Evolutionary conservation across 257 asterid genomes (phyloP), one percentile per base, ranked within the genome.

Genomic region (Anisodus tanguticus): DNA sequence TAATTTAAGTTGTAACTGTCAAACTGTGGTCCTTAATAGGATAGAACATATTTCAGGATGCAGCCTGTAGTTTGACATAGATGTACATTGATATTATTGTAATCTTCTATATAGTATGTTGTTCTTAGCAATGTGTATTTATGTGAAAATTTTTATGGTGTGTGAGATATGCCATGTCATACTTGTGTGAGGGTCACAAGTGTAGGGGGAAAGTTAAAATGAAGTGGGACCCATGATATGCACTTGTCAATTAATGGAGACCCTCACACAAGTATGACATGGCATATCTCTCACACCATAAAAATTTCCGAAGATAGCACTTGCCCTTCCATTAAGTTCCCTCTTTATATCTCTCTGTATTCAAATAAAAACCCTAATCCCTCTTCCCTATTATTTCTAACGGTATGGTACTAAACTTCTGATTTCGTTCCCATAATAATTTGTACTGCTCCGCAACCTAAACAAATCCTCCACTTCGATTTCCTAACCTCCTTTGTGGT

Each of bases 1-100:
- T 89, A 84, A 85, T 85, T 83, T 89, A 51, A 77, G 81, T 53
- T 77, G 45, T 53, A 54, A 77, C 62, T 77, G 31, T 53, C 54
- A 39, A 16, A 16, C 19, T 31, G 53, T 69, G 54, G 51, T 39
- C 77, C 12, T 39, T 69, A 13, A 17, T 69, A 69, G 77, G 31
- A 69, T 69, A 69, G 77, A 16, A 39, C 22, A 39, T 39, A 37
- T 10, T 39, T 53, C 47, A 77, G 53, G 81, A 26, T 53, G 81
- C 49, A 53, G 81, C 47, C 47, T 53, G 31, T 77, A 77, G 81
- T 77, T 26, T 77, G 81, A 77, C 81, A 53, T 53, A 77, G 64
- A 53, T 77, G 81, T 77, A 77, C 63, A 76, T 26, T 77, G 81
- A 55, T 77, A 47, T 47, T 47, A 58, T 45, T n/a, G 81, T 77